These are phyloP conservation scores for Osmozyma mogii DNA, from an alignment of 805 yeast genomes.

Conservation along the genomic window DNA sequence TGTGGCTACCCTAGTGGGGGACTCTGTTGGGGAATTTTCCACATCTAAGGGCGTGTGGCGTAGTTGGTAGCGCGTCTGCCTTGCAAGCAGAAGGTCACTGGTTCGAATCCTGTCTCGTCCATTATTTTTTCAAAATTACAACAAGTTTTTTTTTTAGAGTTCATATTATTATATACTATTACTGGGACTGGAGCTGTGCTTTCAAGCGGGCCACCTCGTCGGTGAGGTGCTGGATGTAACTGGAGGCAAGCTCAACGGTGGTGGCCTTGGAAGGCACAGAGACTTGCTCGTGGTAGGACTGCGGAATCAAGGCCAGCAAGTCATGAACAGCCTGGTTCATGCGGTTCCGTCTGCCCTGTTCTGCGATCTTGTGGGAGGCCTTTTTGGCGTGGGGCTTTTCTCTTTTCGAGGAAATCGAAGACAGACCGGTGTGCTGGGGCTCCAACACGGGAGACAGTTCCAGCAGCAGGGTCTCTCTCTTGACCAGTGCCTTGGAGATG, in stretches of 20 bases:
- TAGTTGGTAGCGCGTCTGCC: slow-evolving; percentile 79
- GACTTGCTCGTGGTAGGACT: slow-evolving; percentile 46
- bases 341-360: slow-evolving; percentile 90
- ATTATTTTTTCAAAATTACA: slow-evolving; percentile 27
- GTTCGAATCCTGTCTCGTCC: slow-evolving; percentile 78
- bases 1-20: no score
- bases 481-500: background rate
- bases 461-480: slow-evolving; percentile 9
- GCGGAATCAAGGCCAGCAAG: slow-evolving; percentile 61
- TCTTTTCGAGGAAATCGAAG: slow-evolving; percentile 10
- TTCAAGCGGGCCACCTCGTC: slow-evolving; percentile 19
- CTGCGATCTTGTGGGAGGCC: slow-evolving; percentile 83
- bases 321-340: slow-evolving; percentile 83
- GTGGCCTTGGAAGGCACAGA: slow-evolving; percentile 84
- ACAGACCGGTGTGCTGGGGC: slow-evolving; percentile 4
- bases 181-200: no score
- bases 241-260: slow-evolving; percentile 83
- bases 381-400: slow-evolving; percentile 46
- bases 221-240: slow-evolving; percentile 43
- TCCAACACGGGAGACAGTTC: slow-evolving; percentile 14
- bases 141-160: no score
- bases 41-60: slow-evolving; percentile 85
- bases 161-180: no score
- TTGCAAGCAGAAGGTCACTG: slow-evolving; percentile 73
- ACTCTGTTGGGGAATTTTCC: no score